phyloP scores from a whole-genome alignment of 805 yeast genomes.

The Suhomyces tanzawaensis region DNA sequence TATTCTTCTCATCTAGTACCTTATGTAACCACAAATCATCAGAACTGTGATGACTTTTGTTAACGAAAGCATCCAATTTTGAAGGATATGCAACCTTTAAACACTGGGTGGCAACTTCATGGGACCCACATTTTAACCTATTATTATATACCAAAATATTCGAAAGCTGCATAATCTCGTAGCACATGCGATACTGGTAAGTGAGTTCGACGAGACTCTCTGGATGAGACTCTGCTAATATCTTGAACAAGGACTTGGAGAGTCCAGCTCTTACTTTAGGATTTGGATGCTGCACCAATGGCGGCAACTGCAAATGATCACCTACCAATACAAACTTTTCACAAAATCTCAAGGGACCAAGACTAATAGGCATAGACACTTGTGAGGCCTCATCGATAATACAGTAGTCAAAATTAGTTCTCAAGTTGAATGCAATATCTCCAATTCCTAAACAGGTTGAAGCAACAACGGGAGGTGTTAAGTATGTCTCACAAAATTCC shows the following conservation, averaged over 20 bases:
- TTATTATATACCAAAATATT: conserved; percentile 78
- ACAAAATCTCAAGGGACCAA: conserved; percentile 81
- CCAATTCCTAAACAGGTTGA: conserved; percentile 80
- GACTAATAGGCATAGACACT: conserved; percentile 82
- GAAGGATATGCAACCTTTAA: conserved; percentile 48
- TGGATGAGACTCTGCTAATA: conserved; percentile 71
- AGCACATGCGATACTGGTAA: conserved; percentile 89
- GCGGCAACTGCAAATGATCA: conserved; percentile 92
- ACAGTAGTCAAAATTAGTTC: conserved; percentile 78
- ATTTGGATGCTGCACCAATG: conserved; percentile 62
- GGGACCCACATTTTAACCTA: conserved; percentile 71
- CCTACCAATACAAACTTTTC: conserved; percentile 90
- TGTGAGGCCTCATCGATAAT: conserved; percentile 97
- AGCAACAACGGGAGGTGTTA: conserved; percentile 74
- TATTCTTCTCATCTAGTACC: conserved; percentile 51
- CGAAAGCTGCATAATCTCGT: conserved; percentile 80
- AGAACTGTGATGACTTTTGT: background rate
- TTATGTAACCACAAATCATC: conserved; percentile 54
- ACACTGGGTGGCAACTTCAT: conserved; percentile 56
- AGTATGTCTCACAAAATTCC: conserved; percentile 47
- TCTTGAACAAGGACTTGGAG: conserved; percentile 72
- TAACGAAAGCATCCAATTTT: conserved; percentile 16
- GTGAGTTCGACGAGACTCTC: conserved; percentile 71
- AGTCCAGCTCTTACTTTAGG: conserved; percentile 66
- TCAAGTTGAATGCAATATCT: conserved; percentile 55